Base-by-base conservation (phyloP, 139 green algal genomes). In the Chlorella sp. region DNA sequence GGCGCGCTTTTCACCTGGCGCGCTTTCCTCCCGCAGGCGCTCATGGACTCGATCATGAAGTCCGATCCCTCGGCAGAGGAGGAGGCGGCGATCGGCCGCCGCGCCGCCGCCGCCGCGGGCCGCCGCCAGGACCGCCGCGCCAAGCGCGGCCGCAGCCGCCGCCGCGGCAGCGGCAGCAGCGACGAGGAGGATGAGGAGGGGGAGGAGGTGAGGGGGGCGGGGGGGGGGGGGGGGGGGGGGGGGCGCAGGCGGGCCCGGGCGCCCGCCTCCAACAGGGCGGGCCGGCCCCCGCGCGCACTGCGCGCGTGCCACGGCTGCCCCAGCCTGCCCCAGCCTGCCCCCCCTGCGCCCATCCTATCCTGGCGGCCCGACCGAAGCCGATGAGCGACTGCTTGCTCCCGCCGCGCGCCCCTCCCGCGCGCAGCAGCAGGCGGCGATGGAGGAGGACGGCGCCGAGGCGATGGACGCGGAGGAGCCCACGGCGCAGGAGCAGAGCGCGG, bases 31-130 rank as follows among this genome's bases (percentile, higher is more conserved):
- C n/a, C n/a, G n/a, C n/a, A n/a, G 60, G 19, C 56, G 5, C 50
- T 85, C 38, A 62, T 85, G 9, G 79, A 85, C 58, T 23, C 82
- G 41, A 77, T 85, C 51, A 46, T 85, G 27, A 85, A 85, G 67
- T 71, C 45, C 67, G 79, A 85, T 58, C 79, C 79, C 23, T 77
- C 53, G 2, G 79, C 73, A 33, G 38, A 77, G 29, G 60, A 77
- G 59, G n/a, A n/a, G n/a, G n/a, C n/a, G n/a, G n/a, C n/a, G n/a
- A n/a, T n/a, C n/a, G n/a, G n/a, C n/a, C n/a, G n/a, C n/a, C n/a
- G n/a, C n/a, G n/a, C n/a, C n/a, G n/a, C n/a, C n/a, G n/a, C n/a
- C n/a, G n/a, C n/a, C n/a, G n/a, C n/a, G n/a, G n/a, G n/a, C n/a
- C n/a, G n/a, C n/a, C n/a, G n/a, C n/a, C n/a, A n/a, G n/a, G n/a